These are phyloP conservation scores for Malbranchea zuffiana DNA, from an alignment of 2,329 filamentous ascomycete genomes.

Conservation along the genomic window DNA sequence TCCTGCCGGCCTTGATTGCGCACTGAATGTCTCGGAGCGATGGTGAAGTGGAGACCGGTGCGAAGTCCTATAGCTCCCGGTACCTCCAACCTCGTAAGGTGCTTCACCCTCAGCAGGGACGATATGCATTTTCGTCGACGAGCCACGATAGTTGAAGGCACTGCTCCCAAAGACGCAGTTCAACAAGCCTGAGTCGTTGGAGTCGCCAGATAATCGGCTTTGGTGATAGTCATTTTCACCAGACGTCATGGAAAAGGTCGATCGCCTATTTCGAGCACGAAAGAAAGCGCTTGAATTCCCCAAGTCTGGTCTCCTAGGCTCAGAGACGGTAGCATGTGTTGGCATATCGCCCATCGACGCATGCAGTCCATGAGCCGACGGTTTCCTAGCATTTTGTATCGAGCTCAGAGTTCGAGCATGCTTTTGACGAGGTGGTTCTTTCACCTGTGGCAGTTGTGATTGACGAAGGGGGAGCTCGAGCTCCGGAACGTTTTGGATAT, in stretches of 20 bases:
- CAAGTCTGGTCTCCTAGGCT: conserved; percentile 21
- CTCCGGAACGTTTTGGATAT: conserved; percentile 27
- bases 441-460: conserved; percentile 26
- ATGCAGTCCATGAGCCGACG: conserved; percentile 22
- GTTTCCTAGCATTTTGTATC: conserved; percentile 27
- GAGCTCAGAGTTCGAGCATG: conserved; percentile 33
- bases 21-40: conserved; percentile 31
- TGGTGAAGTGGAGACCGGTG: conserved; percentile 27
- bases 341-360: conserved; percentile 22
- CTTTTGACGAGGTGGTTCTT: conserved; percentile 22
- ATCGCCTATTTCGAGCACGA: conserved; percentile 35
- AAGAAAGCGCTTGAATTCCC: conserved; percentile 30
- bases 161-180: conserved; percentile 53
- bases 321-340: conserved; percentile 8
- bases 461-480: conserved; percentile 25
- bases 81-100: conserved; percentile 17
- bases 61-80: conserved; percentile 13
- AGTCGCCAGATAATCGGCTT: conserved; percentile 34
- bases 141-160: conserved; percentile 47
- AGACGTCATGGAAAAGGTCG: conserved; percentile 32
- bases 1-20: conserved; percentile 15
- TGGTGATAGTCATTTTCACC: conserved; percentile 26
- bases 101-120: conserved; percentile 35
- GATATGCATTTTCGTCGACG: conserved; percentile 51
- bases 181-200: conserved; percentile 42